Evolutionary conservation across 345 rosid genomes (phyloP), one percentile per base, ranked within the genome.

Genomic region (Salix exigua): DNA sequence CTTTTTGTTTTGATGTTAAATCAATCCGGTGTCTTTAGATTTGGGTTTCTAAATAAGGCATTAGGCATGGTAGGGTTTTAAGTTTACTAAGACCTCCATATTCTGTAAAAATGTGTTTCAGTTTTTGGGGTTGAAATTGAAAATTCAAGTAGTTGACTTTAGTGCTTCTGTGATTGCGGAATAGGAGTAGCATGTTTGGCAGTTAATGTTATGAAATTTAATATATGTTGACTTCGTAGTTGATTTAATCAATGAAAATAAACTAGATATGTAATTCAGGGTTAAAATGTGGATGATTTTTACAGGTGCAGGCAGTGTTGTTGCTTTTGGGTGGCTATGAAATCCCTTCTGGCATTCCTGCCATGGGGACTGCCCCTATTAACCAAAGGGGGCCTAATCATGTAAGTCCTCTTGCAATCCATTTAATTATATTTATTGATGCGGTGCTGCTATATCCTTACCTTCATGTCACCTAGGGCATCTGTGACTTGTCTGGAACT

Each of bases 301-400:
- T 53, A 21, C 79, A 86, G 88, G 88, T 86, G 25, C 88, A 83
- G 69, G 88, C 85, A 42, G 88, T 86, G 13, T 75, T 86, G 63
- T 74, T 86, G 71, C 85, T 83, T 72, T 81, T 86, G 65, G 88
- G 88, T n/a, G 88, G 87, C 63, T 79, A 75, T 72, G 87, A 86
- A 80, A 77, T 83, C 55, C 88, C 88, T 64, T 75, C 85, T n/a
- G 87, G 77, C 35, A 78, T 83, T 81, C 88, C 85, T 33, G 70
- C 83, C 40, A 7, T 65, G 10, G 85, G 76, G 79, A 64, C 84
- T 13, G 72, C 28, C 28, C 78, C 86, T 55, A 28, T 71, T 72
- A 70, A 60, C 73, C 86, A 75, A 53, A 77, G 80, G 78, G 83
- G 77, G 68, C 61, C 60, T 13, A 1, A 58, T 28, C 33, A 53